These are phyloP conservation scores for Amauroascus niger DNA, from an alignment of 2,329 filamentous ascomycete genomes.

Conservation along the genomic window DNA sequence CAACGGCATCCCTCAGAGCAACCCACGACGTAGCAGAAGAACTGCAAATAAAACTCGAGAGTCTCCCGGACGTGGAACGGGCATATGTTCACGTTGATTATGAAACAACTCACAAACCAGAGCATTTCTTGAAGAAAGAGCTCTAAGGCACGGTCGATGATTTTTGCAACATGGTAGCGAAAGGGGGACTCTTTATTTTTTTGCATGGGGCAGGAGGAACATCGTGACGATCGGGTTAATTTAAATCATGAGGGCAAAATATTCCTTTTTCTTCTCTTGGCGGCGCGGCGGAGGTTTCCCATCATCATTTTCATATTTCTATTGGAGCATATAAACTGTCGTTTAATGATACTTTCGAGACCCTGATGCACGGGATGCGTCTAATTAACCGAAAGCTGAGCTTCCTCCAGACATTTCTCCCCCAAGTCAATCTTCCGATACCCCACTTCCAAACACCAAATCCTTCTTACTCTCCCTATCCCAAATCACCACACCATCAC, in stretches of 20 bases:
- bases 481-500: constrained; percentile 40
- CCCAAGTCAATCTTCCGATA: background rate
- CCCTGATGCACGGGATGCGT: background rate
- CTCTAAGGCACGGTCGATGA: constrained; percentile 32
- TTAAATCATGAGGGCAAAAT: background rate
- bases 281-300: background rate
- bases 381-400: too few species aligned
- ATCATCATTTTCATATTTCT: background rate
- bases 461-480: constrained; percentile 42
- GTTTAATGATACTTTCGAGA: background rate
- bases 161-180: background rate
- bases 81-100: constrained; percentile 97
- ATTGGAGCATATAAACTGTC: background rate
- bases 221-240: background rate
- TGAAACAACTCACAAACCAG: constrained; percentile 89
- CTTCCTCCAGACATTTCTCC: background rate
- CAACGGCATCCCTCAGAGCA: constrained; percentile 57
- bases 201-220: background rate
- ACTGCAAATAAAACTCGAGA: constrained; percentile 88
- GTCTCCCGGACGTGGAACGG: constrained; percentile 79
- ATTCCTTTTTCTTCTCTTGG: background rate
- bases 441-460: constrained; percentile 40
- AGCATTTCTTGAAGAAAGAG: constrained; percentile 63
- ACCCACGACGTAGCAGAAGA: constrained; percentile 93
- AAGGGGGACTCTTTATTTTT: background rate